These are phyloP conservation scores for Pyrus bretschneideri DNA, from an alignment of 306 rosid species.

Conservation along the genomic window DNA sequence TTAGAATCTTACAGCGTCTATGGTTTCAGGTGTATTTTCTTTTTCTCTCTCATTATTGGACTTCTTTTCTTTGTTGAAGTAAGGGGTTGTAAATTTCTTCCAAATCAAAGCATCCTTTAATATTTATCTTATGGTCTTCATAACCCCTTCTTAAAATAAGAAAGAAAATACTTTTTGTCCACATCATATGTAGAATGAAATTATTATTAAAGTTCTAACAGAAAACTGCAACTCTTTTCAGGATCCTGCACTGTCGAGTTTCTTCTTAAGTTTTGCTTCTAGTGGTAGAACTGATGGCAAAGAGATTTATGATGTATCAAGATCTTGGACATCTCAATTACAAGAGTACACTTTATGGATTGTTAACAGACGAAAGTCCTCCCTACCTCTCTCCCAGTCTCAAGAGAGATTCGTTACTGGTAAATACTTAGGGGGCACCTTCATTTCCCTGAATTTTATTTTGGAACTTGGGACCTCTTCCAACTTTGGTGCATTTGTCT, in stretches of 20 bases:
- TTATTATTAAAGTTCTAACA: background rate
- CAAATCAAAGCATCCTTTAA: background rate
- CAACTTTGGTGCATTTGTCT: constrained; percentile 16
- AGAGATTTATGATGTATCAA: constrained; percentile 31
- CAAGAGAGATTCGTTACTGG: constrained; percentile 66
- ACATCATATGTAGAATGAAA: background rate
- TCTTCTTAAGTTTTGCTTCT: constrained; percentile 45
- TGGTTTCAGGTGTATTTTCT: constrained; percentile 65
- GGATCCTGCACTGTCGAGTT: constrained; percentile 51
- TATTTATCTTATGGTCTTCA: background rate
- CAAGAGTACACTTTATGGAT: constrained; percentile 52
- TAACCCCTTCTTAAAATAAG: background rate
- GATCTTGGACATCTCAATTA: constrained; percentile 62
- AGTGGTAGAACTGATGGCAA: constrained; percentile 25
- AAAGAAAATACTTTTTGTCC: background rate
- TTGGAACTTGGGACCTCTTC: background rate
- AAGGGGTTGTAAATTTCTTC: background rate
- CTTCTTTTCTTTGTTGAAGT: background rate
- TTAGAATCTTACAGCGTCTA: constrained; percentile 52
- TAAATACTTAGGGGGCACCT: constrained; percentile 17
- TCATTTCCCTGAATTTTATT: background rate
- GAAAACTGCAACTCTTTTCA: constrained; percentile 27
- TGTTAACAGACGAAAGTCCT: constrained; percentile 57
- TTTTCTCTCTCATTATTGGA: background rate
- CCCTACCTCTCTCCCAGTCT: constrained; percentile 38